These are phyloP conservation scores for Phytopythium ostracodes DNA, from an alignment of 352 stramenopile genomes.

Conservation along the genomic window DNA sequence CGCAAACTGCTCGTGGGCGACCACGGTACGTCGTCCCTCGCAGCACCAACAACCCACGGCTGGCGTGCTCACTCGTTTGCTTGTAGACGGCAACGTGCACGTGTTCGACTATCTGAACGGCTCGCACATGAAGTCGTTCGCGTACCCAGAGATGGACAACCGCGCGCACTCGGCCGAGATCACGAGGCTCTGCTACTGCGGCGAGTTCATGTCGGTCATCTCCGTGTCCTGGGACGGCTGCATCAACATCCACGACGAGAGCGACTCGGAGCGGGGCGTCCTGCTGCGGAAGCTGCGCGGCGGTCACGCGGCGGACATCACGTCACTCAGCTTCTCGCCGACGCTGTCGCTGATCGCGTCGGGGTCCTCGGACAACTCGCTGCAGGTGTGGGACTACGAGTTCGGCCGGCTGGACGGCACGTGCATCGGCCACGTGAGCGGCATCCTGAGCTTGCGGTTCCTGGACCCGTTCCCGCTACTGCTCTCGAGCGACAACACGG, in stretches of 20 bases:
- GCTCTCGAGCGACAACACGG: constrained; percentile 58
- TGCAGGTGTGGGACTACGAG: constrained; percentile 88
- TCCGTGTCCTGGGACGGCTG: constrained; percentile 76
- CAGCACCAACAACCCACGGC: no score
- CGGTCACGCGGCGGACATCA: constrained; percentile 77
- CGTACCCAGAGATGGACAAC: constrained; percentile 59
- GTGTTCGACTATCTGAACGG: constrained; percentile 89
- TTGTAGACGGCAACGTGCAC: constrained; percentile 56
- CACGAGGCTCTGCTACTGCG: constrained; percentile 74
- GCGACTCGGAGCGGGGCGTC: constrained; percentile 71
- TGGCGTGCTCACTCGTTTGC: no score
- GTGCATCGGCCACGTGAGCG: constrained; percentile 69
- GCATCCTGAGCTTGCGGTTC: constrained; percentile 62
- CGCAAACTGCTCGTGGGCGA: constrained; percentile 87
- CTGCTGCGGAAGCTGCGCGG: constrained; percentile 69
- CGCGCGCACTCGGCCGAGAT: constrained; percentile 73
- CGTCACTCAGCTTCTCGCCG: constrained; percentile 67
- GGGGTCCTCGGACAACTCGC: constrained; percentile 57
- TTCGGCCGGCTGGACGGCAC: constrained; percentile 76
- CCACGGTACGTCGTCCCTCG: constrained; percentile 32
- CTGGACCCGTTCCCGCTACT: constrained; percentile 72
- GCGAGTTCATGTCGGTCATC: constrained; percentile 84
- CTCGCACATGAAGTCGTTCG: constrained; percentile 84
- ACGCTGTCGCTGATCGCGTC: constrained; percentile 76
- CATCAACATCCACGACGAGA: constrained; percentile 85